These are phyloP conservation scores for Patellaria atrata DNA, from an alignment of 495 filamentous ascomycete species.

Conservation along the genomic window DNA sequence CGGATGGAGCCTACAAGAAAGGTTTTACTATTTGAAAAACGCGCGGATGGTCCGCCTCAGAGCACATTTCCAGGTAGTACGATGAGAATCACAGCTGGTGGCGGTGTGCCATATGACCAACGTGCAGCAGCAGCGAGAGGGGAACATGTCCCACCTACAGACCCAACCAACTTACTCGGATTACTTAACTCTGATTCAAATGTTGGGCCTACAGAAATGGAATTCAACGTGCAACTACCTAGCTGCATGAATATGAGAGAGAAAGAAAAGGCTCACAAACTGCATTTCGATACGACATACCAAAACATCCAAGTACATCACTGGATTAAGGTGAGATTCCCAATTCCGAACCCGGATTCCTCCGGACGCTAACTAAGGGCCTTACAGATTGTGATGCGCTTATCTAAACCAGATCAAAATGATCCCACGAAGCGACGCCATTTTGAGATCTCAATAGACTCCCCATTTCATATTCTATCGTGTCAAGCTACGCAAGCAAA, in stretches of 20 bases:
- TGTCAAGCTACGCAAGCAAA: slow-evolving; percentile 89
- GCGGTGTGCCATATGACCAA: slow-evolving; percentile 56
- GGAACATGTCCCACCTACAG: slow-evolving; percentile 36
- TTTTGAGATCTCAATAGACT: slow-evolving; percentile 98
- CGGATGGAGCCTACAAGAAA: slow-evolving; percentile 75
- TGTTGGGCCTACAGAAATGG: slow-evolving; percentile 88
- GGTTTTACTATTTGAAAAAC: slow-evolving; percentile 79
- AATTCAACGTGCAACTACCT: slow-evolving; percentile 89
- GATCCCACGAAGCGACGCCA: slow-evolving; percentile 77
- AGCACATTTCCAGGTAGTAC: slow-evolving; percentile 70
- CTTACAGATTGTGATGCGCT: slow-evolving; percentile 80
- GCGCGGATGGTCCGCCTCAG: slow-evolving; percentile 62
- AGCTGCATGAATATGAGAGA: slow-evolving; percentile 78
- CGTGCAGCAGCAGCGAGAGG: slow-evolving; percentile 45
- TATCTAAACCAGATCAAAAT: slow-evolving; percentile 70
- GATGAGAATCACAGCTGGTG: slow-evolving; percentile 64
- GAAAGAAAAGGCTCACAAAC: slow-evolving; percentile 52
- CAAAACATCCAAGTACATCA: slow-evolving; percentile 93
- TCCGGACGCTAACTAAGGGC: slow-evolving; percentile 16
- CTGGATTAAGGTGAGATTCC: slow-evolving; percentile 81
- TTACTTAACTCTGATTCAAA: slow-evolving; percentile 52
- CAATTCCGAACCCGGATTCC: no score
- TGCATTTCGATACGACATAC: slow-evolving; percentile 93
- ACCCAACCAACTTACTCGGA: slow-evolving; percentile 60
- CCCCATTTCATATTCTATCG: slow-evolving; percentile 87